Evolutionary conservation across 495 filamentous ascomycete genomes (phyloP).

Genomic region (Neurospora africana): DNA sequence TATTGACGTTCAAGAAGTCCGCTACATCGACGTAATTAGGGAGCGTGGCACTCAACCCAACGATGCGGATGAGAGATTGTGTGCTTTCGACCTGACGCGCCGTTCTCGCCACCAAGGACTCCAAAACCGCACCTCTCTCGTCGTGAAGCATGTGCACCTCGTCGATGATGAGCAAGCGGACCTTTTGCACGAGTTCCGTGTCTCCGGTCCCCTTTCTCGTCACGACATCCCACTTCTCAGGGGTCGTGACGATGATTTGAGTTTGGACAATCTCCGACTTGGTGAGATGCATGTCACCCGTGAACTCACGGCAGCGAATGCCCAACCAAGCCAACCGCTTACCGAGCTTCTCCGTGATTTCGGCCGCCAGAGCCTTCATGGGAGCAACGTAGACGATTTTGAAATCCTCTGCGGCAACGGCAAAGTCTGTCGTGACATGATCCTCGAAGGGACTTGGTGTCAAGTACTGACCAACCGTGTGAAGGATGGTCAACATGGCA

Average conservation of each 20-base stretch:
- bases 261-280: slow-evolving; percentile 92
- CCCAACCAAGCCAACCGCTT: slow-evolving; percentile 89
- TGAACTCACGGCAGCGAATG: slow-evolving; percentile 80
- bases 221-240: slow-evolving; percentile 99
- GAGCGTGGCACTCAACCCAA: slow-evolving; percentile 88
- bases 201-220: slow-evolving; percentile 95
- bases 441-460: slow-evolving; percentile 65
- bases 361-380: slow-evolving; percentile 94
- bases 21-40: slow-evolving; percentile 96
- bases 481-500: slow-evolving; percentile 91
- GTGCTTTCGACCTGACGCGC: slow-evolving; percentile 96
- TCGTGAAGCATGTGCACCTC: slow-evolving; percentile 99
- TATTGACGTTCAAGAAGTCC: slow-evolving; percentile 93
- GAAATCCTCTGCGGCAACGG: slow-evolving; percentile 74
- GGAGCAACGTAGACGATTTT: slow-evolving; percentile 98
- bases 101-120: slow-evolving; percentile 88
- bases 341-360: slow-evolving; percentile 92
- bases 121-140: slow-evolving; percentile 88
- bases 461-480: slow-evolving; percentile 76
- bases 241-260: slow-evolving; percentile 97
- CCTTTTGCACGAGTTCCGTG: slow-evolving; percentile 95
- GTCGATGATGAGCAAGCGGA: slow-evolving; percentile 92
- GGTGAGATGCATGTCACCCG: slow-evolving; percentile 96
- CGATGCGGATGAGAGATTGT: slow-evolving; percentile 89
- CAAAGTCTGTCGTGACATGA: slow-evolving; percentile 64